Percentiles rank a stretch among this genome's conserved stretches.
Conservation (phyloP, 2,329 filamentous ascomycete genomes). For the Neofusicoccum kwambonambiense region DNA sequence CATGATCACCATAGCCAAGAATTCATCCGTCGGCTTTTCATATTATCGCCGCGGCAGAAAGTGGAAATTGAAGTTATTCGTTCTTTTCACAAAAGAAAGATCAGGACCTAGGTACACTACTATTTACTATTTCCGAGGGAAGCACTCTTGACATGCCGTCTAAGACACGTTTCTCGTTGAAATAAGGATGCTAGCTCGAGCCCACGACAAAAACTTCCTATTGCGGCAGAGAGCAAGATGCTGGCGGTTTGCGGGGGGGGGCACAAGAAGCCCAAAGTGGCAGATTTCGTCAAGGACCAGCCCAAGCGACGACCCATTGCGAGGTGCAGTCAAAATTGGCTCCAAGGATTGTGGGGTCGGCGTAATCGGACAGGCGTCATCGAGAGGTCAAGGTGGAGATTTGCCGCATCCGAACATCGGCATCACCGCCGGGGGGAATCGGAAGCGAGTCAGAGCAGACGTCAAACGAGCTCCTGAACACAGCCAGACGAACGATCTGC, state of each 20-base stretch:
- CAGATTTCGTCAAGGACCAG: neutral
- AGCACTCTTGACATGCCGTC: no score
- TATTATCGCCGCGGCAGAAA: no score
- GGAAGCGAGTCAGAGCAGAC: constrained; percentile 10
- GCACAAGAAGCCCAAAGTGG: neutral
- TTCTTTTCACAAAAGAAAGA: no score
- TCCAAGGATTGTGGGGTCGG: constrained; percentile 8
- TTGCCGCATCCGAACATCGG: constrained; percentile 10
- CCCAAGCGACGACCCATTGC: no score
- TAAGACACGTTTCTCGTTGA: neutral
- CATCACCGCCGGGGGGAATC: neutral
- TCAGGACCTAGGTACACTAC: no score
- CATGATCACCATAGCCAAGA: no score
- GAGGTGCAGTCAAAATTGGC: constrained; percentile 8
- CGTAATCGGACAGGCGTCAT: neutral
- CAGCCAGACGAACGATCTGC: neutral
- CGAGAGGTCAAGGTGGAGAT: constrained; percentile 4
- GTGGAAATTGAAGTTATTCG: no score
- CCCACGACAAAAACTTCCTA: no score
- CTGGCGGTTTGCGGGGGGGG: neutral
- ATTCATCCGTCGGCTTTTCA: no score
- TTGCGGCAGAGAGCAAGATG: no score
- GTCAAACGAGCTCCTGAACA: neutral
- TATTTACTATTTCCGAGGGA: no score
- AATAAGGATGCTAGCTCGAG: no score